Base-by-base conservation (phyloP, 148 eudicot species). In the Vaccinium vitisidaea region DNA sequence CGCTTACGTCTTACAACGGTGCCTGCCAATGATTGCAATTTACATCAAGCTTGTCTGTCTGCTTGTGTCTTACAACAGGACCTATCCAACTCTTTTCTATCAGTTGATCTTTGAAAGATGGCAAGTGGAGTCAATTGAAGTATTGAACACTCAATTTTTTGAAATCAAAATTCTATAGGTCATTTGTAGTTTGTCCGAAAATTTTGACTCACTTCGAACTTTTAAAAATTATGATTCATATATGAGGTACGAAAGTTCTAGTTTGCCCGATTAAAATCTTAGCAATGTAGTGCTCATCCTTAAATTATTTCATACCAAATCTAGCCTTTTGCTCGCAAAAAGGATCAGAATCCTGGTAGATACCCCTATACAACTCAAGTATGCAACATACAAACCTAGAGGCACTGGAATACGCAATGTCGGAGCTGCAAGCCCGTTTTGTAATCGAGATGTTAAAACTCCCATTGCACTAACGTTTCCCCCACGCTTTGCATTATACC, bases 391-490 rank as follows among this genome's bases (percentile, higher is more conserved):
- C 95, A 87, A 81, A 97, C 99, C 99, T 88, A 93, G 67, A 84
- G 99, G 99, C 54, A 95, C 98, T 27, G 99, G 96, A 85, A 97
- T 94, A 80, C 96, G 93, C 89, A 95, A 85, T 32, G 92, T 88
- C 12, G 96, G 95, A 84, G 95, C 92, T 73, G 93, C 92, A 90
- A 89, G 83, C 81, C 99, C 99, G 85, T 92, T 83, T 30, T 87
- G 90, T 76, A 87, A n/a, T 63, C 83, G 90, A 65, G 97, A 91
- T 80, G 89, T 92, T 84, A 93, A 83, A 84, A 91, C 90, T 70
- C 99, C 98, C 98, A 97, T 93, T 77, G 94, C 90, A 87, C 86
- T 92, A 75, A 95, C 98, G 90, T 92, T 97, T 79, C 99, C 99
- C 48, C 99, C 99, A 50, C 99, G 98, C 84, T 94, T 97, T 15